Percentiles rank a stretch among this genome's conserved stretches.
Evolutionary conservation across 371 early-diverging fungal genomes (phyloP).

Genomic region (Saksenaea oblongispora): DNA sequence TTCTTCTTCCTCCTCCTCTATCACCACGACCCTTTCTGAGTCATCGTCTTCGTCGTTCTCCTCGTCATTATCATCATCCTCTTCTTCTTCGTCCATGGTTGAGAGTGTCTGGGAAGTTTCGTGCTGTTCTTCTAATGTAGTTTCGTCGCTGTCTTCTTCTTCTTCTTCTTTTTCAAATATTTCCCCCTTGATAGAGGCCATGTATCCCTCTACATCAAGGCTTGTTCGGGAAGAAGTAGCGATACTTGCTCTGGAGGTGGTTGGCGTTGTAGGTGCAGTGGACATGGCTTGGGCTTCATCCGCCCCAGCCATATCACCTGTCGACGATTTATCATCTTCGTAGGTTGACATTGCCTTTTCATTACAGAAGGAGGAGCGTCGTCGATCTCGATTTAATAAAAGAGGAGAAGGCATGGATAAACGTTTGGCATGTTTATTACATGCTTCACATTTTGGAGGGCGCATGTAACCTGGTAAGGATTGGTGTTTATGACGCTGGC

Average conservation of each 20-base stretch:
- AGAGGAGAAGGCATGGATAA: background rate
- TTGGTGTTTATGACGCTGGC: background rate
- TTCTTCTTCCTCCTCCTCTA: background rate
- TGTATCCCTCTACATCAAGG: background rate
- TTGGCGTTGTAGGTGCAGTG: background rate
- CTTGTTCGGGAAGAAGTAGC: background rate
- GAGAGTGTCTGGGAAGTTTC: too few relatives aligned
- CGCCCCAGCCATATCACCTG: too few relatives aligned
- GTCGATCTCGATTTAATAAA: background rate
- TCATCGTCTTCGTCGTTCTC: background rate
- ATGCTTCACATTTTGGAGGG: background rate
- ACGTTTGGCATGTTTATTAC: background rate
- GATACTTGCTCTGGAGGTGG: background rate
- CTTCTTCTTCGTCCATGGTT: background rate
- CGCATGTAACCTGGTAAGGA: slow-evolving; percentile 3
- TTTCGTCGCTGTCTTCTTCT: background rate
- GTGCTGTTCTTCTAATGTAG: background rate
- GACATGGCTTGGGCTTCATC: background rate
- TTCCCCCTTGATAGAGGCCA: background rate
- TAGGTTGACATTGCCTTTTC: background rate
- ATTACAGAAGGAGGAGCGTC: background rate
- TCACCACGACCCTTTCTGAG: background rate
- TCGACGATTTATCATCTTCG: background rate
- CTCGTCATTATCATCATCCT: background rate
- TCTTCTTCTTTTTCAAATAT: background rate